Evolutionary conservation across 805 yeast species (phyloP).

Genomic region (Pichia rugopelliculosa): DNA sequence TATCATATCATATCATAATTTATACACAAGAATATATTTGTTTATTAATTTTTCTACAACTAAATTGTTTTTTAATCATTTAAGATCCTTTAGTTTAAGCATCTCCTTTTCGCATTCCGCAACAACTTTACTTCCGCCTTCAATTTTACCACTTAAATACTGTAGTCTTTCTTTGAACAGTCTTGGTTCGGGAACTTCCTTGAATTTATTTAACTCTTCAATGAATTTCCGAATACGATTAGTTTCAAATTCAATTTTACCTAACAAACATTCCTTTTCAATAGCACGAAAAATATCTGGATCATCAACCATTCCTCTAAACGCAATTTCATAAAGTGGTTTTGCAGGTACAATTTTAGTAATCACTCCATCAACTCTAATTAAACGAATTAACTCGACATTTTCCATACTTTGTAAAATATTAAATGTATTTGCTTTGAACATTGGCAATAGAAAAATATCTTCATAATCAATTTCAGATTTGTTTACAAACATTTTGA

Average conservation of each 20-base stretch:
- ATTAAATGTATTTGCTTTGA: conserved; percentile 46
- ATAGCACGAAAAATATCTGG: conserved; percentile 46
- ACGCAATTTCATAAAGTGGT: conserved; percentile 80
- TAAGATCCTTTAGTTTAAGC: conserved; percentile 11
- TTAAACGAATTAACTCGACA: conserved; percentile 63
- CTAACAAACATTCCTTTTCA: conserved; percentile 54
- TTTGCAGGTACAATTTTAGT: conserved; percentile 66
- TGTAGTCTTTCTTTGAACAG: conserved; percentile 54
- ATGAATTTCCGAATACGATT: conserved; percentile 59
- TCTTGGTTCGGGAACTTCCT: conserved; percentile 42
- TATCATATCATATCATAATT: background rate
- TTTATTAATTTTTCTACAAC: background rate
- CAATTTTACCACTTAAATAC: conserved; percentile 63
- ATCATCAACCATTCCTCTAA: conserved; percentile 55
- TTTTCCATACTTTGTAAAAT: conserved; percentile 69
- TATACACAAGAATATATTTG: background rate
- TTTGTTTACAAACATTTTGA: conserved; percentile 50
- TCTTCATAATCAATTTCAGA: conserved; percentile 44
- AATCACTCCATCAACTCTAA: conserved; percentile 72
- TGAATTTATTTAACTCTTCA: conserved; percentile 58
- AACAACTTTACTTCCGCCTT: conserved; percentile 47
- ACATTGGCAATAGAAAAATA: conserved; percentile 49
- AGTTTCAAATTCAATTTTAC: conserved; percentile 51
- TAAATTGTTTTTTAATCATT: background rate
- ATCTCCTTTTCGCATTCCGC: conserved; percentile 37